Conservation (phyloP, 1,139 yeast species). For the Yamadazyma siamensis region DNA sequence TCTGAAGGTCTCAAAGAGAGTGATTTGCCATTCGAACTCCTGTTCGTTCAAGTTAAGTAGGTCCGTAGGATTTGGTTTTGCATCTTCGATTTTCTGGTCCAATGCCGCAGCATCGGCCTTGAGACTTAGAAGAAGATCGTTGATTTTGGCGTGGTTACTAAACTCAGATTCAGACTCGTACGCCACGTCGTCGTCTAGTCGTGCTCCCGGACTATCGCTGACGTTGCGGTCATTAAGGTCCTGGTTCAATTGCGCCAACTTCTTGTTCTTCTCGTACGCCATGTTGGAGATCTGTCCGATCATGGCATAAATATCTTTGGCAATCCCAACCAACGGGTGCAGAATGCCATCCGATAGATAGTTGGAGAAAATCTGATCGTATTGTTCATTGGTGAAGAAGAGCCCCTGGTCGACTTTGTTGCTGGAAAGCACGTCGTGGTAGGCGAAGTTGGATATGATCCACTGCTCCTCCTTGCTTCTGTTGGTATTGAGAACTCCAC, state of each 20-base stretch:
- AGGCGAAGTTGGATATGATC: conserved; percentile 78
- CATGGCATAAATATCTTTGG: conserved; percentile 60
- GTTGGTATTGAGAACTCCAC: conserved; percentile 54
- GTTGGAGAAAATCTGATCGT: conserved; percentile 51
- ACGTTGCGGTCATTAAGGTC: neutral
- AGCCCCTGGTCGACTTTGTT: conserved; percentile 55
- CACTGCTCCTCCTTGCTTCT: conserved; percentile 62
- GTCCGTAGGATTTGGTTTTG: conserved; percentile 54
- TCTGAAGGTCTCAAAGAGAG: conserved; percentile 71
- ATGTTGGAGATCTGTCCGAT: conserved; percentile 69
- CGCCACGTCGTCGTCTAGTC: neutral
- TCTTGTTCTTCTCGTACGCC: conserved; percentile 48
- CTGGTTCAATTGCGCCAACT: conserved; percentile 14
- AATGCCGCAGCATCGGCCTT: conserved; percentile 40
- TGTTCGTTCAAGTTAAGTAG: conserved; percentile 44
- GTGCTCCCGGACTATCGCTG: too few species aligned
- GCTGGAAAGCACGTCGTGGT: conserved; percentile 72
- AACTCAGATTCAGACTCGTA: conserved; percentile 12
- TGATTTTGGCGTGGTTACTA: conserved; percentile 26
- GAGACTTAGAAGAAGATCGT: conserved; percentile 21
- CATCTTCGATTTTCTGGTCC: conserved; percentile 48
- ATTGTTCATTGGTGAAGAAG: conserved; percentile 54
- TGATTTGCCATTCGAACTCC: conserved; percentile 64
- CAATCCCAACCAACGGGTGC: conserved; percentile 72
- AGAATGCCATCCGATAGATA: conserved; percentile 37